Base-by-base conservation (phyloP, 2,329 filamentous ascomycete genomes). In the Exophiala viscosa region DNA sequence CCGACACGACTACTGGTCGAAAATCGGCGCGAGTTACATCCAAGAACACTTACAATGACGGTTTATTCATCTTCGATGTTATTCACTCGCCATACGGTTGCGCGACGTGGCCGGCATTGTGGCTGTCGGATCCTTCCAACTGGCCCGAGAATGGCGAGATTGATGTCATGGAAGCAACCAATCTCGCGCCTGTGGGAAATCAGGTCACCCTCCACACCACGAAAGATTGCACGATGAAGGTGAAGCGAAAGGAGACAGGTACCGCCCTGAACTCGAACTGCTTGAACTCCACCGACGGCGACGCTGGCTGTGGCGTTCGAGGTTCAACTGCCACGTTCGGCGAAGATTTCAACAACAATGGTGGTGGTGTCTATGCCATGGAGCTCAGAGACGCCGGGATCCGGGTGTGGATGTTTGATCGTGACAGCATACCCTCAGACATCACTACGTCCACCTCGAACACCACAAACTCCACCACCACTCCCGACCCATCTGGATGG, bases 311-410 rank as follows among this genome's bases (percentile, higher is more conserved):
- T 15, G 69, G 67, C 13, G 75, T 74, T 54, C 68, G 67, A 1
- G 69, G 75, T n/a, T 69, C 42, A 7, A 53, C 49, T 40, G 42
- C 47, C 13, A 69, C 17, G 40, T 83, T 76, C 48, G 83, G 83
- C 31, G 66, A 68, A 5, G 73, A 68, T 0, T 79, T 86, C 68
- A 86, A 80, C 58, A 56, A 63, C 4, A 60, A 69, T 14, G 70
- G 70, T 1, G 77, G 77, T 41, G 87, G 86, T 35, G 76, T 90
- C 45, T 90, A 87, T 63, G 86, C 83, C 34, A 81, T 85, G 54
- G 84, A 90, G 69, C 95, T 90, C 87, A 89, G 86, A 1, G 76
- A 78, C 31, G 67, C 78, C 0, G 76, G 77, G 59, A 93, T 97
- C 67, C 79, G 80, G 36, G 77, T 95, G 59, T 96, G 84, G 82